Evolutionary conservation across 2,329 filamentous ascomycete genomes (phyloP).

Genomic region (Calonectria hawksworthii): DNA sequence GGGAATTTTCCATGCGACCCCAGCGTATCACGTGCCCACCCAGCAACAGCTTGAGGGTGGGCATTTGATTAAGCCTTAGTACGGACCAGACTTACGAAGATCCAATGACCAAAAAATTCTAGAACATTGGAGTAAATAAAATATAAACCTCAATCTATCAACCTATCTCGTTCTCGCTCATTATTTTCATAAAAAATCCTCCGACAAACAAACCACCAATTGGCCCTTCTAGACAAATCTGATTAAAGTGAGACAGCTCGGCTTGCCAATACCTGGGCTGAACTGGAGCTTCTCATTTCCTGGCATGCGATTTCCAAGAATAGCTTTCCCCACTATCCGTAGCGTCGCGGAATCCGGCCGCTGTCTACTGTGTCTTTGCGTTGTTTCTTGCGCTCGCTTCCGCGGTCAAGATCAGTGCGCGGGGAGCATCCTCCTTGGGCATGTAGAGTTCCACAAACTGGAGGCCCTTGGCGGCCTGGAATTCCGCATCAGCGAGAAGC

Average conservation of each 20-base stretch:
- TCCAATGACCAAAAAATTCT: not conserved
- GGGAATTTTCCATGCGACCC: slow-evolving; percentile 13
- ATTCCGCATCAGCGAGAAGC: slow-evolving; percentile 74
- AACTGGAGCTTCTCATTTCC: slow-evolving; percentile 15
- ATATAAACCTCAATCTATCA: slow-evolving; percentile 5
- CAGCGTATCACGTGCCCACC: slow-evolving; percentile 22
- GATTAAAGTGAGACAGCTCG: slow-evolving; percentile 32
- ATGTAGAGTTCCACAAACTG: slow-evolving; percentile 88
- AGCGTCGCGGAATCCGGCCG: slow-evolving; percentile 11
- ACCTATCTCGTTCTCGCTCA: slow-evolving; percentile 6
- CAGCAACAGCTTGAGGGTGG: not conserved
- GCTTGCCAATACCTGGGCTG: slow-evolving; percentile 21
- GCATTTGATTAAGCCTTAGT: not conserved
- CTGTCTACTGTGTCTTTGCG: slow-evolving; percentile 55
- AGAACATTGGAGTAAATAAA: not conserved
- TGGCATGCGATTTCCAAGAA: slow-evolving; percentile 33
- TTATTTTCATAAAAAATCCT: not conserved
- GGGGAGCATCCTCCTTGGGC: slow-evolving; percentile 83
- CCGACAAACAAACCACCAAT: slow-evolving; percentile 6
- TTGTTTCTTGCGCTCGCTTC: slow-evolving; percentile 80
- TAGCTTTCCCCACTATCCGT: slow-evolving; percentile 25
- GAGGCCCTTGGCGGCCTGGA: slow-evolving; percentile 68
- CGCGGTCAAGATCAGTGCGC: slow-evolving; percentile 77
- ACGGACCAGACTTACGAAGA: not conserved
- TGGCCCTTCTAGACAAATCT: slow-evolving; percentile 39